Percentiles rank a stretch among this genome's conserved stretches.
Conservation (phyloP, 176 grass and related monocot genomes). For the Chrysopogon serrulatus region DNA sequence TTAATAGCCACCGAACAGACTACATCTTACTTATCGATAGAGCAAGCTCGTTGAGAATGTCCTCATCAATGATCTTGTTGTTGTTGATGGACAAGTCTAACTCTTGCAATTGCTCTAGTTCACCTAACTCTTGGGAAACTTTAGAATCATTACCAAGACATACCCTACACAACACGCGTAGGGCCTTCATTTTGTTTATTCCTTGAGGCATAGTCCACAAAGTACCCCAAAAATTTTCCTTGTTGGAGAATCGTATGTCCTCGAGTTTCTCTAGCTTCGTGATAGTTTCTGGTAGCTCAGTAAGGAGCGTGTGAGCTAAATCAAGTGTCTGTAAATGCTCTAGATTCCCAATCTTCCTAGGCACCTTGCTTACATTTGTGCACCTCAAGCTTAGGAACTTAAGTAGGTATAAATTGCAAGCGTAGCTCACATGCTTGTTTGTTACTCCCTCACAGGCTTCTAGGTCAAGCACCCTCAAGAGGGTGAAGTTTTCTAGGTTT, state of each 20-base stretch:
- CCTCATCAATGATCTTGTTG: neutral
- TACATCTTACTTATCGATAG: neutral
- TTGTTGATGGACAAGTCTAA: neutral
- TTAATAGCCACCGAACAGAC: neutral
- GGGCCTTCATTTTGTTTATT: neutral
- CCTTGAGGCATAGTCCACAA: neutral
- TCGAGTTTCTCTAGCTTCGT: neutral
- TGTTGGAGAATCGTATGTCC: neutral
- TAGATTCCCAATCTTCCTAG: neutral
- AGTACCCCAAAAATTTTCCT: neutral
- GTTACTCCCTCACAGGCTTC: neutral
- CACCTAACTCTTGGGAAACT: neutral
- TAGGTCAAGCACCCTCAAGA: constrained; percentile 11
- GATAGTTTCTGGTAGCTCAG: neutral
- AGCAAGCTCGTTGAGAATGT: neutral
- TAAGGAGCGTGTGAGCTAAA: neutral
- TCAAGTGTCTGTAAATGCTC: neutral
- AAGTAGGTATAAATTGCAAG: neutral
- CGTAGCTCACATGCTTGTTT: neutral
- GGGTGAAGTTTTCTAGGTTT: neutral
- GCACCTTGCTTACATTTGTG: neutral
- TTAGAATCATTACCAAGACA: neutral
- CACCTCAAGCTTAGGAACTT: neutral
- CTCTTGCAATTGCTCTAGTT: neutral
- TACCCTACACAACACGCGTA: neutral